Percentiles rank a stretch among this genome's conserved stretches.
Conservation (phyloP, 768 basidiomycete genomes). For the Pisolithus tinctorius region DNA sequence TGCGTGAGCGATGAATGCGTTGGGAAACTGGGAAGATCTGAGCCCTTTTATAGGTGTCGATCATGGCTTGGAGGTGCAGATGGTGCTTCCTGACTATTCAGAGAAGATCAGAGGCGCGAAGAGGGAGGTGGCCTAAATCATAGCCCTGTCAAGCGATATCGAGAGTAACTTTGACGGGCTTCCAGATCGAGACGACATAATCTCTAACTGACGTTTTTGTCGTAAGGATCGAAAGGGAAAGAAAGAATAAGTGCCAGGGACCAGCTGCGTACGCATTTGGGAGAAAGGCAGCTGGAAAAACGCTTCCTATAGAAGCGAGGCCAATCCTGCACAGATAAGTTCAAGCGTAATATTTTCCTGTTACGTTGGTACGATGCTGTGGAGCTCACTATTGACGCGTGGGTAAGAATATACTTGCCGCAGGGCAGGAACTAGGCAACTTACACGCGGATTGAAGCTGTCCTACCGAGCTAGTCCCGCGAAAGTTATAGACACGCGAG, state of each 20-base stretch:
- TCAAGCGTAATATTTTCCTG: background rate
- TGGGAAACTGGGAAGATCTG: background rate
- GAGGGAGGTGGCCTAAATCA: conserved; percentile 6
- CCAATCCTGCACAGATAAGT: conserved; percentile 7
- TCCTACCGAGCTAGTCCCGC: background rate
- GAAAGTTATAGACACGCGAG: background rate
- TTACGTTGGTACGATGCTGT: background rate
- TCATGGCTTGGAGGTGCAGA: conserved; percentile 6
- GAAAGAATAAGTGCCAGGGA: conserved; percentile 10
- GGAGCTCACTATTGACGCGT: background rate
- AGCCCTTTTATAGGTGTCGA: conserved; percentile 16
- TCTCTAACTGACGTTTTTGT: conserved; percentile 8
- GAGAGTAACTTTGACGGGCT: conserved; percentile 8
- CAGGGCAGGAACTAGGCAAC: background rate
- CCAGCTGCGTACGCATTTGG: conserved; percentile 7
- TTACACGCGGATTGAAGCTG: background rate
- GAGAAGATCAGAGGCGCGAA: conserved; percentile 3
- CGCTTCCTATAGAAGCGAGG: conserved; percentile 9
- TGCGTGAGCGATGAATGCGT: background rate
- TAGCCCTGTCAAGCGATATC: conserved; percentile 11
- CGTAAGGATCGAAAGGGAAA: conserved; percentile 6
- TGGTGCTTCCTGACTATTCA: conserved; percentile 9
- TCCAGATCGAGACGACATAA: conserved; percentile 11
- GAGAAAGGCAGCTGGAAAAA: conserved; percentile 1
- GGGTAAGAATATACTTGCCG: conserved; percentile 1